These are phyloP conservation scores for Fusarium burgessii DNA, from an alignment of 2,329 filamentous ascomycete species.

Conservation along the genomic window DNA sequence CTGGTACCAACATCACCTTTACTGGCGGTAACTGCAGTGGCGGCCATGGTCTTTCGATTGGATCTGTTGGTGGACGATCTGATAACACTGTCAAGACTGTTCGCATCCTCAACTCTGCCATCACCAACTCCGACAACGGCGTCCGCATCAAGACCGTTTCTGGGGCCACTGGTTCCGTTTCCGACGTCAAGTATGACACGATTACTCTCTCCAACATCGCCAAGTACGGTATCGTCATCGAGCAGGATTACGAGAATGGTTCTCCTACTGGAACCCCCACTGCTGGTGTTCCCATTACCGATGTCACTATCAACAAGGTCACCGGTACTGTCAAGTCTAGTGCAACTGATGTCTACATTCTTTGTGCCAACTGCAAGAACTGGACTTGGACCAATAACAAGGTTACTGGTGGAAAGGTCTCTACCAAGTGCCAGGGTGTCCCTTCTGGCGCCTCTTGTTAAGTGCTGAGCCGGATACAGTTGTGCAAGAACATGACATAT, in stretches of 20 bases:
- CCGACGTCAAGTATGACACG: conserved; percentile 57
- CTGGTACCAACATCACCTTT: conserved; percentile 62
- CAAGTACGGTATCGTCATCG: conserved; percentile 56
- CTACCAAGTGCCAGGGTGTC: conserved; percentile 44
- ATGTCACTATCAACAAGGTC: conserved; percentile 58
- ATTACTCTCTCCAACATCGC: conserved; percentile 58
- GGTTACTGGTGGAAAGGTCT: conserved; percentile 64
- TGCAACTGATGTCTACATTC: conserved; percentile 62
- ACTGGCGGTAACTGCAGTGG: conserved; percentile 58
- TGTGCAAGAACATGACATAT: neutral
- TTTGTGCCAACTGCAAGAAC: conserved; percentile 63
- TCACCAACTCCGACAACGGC: conserved; percentile 66
- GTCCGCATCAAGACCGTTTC: conserved; percentile 63
- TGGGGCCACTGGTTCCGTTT: conserved; percentile 58
- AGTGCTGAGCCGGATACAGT: neutral
- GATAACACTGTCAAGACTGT: conserved; percentile 66
- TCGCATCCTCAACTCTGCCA: conserved; percentile 61
- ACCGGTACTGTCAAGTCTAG: conserved; percentile 56
- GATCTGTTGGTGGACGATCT: conserved; percentile 59
- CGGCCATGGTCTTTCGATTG: conserved; percentile 59
- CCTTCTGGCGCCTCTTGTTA: conserved; percentile 45
- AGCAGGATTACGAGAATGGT: conserved; percentile 64
- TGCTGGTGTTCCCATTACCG: conserved; percentile 65
- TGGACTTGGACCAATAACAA: conserved; percentile 65
- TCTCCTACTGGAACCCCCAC: conserved; percentile 59